Evolutionary conservation across 1,139 yeast genomes (phyloP), one percentile per base, ranked within the genome.

Genomic region (Saccharomycopsis hybrid): DNA sequence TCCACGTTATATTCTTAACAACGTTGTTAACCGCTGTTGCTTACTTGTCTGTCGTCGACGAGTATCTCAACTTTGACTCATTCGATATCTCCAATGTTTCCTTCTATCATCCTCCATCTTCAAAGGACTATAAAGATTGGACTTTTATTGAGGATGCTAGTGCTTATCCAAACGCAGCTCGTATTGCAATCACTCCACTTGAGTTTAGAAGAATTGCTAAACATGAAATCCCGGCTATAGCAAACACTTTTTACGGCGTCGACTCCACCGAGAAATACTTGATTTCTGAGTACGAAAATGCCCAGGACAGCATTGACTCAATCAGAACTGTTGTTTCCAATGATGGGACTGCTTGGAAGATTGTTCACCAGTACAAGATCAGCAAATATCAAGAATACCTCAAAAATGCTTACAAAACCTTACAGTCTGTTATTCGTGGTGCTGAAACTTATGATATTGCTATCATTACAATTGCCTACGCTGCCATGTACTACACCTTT

Each of bases 371-470:
- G 57, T 77, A 83, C 59, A 77, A 80, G 61, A 65, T 85, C 45
- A 76, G 81, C 53, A 81, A 81, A 58, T 80, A 86, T 64, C 75
- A 77, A 54, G 84, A 82, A 51, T 80, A 85, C 66, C 62, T 77
- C 45, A 72, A 70, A 37, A 65, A 70, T 52, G 65, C 77, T 32
- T 62, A 75, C 48, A 58, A 65, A 43, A 78, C 76, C 56, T 64
- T 85, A 27, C 63, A 70, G 49, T 74, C 72, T 48, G 71, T 85
- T 56, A 73, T 88, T 50, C 72, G 73, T 51, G 83, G 86, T 54
- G 95, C 97, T 11, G 97, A 92, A 60, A 79, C 84, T 37, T 87
- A 88, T 58, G 98, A 94, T 65, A 80, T 92, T 44, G 79, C 81
- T 11, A 76, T 90, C 55, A 83, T 94, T 51, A 76, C 88, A 8